Evolutionary conservation across 352 stramenopile species (phyloP), one percentile per base, ranked within the genome.

Genomic region (Phytophthora agathidicida): DNA sequence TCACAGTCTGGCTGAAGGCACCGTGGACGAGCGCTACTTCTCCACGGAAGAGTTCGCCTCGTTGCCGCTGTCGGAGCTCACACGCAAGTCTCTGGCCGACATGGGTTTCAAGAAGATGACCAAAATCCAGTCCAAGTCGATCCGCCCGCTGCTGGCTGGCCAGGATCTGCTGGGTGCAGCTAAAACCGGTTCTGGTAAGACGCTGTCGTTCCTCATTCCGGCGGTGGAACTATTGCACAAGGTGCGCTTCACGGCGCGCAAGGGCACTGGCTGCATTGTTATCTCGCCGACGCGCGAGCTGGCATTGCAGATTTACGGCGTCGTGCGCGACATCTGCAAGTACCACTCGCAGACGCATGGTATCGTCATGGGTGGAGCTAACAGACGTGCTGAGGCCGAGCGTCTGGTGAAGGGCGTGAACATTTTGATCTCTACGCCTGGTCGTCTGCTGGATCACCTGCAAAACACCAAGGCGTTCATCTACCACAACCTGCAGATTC

Each of bases 151-250:
- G 28, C 80, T 99, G 2, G 76, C 83, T 8, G 97, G 97, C 11
- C 97, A 98, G 59, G 97, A 99, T 71, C 63, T 99, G 31, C 91
- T 99, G 39, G 97, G 95, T 54, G 93, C 96, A 3, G 97, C 97
- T 52, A 98, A 99, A 78, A 99, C 97, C 0, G 97, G 97, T 38
- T 98, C 85, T 10, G 97, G 97, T 52, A 99, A 99, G 70, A 99
- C 98, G 42, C 77, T 99, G 14, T 98, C 97, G 33, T 99, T 99
- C 73, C 67, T 99, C 1, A 92, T 99, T 49, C 98, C 98, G n/a
- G 90, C 95, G 11, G 68, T 99, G 13, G 97, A 99, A 75, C 70
- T 99, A 28, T 84, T 99, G 28, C 80, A 94, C 75, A 98, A 98
- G 72, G 89, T 98, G 45, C 97, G 98, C 67, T 99, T 98, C 68